Base-by-base conservation (phyloP, 768 basidiomycete genomes). In the Tylopilus intermedius region DNA sequence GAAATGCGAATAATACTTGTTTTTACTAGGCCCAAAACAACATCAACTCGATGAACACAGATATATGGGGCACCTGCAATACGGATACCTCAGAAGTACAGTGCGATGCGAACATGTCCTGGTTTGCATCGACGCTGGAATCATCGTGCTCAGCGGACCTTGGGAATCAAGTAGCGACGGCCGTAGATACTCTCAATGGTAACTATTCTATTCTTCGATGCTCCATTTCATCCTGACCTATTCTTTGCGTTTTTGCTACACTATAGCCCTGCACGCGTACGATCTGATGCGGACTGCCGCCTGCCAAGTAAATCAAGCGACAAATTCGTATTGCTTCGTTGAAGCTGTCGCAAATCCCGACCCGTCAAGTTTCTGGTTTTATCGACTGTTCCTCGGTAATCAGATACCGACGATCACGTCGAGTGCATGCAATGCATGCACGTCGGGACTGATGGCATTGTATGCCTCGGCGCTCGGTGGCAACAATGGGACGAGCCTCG, bases 11-110 rank as follows among this genome's bases (percentile, higher is more conserved):
- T 50, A 8, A 62, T 15, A n/a, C 4, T 50, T 18, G 27, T 8
- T 26, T 49, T 47, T 48, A 14, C 21, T 32, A 90, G 87, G 82
- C 84, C 33, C 85, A 87, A 69, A 62, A 67, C 3, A 83, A 88
- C 67, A 62, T 81, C 38, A 78, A 80, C 1, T 64, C 76, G 33
- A 74, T 90, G 62, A 92, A 91, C 61, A 67, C 72, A 8, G 72
- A 90, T 46, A 62, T 92, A 7, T 89, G 88, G 84, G 88, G 87
- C 2, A 89, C 86, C 0, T 94, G 91, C 67, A 84, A 90, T 59
- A 87, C 88, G 6, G 69, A 64, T 14, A 61, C 68, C 1, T 62
- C 66, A 2, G 64, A 70, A 13, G 73, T 68, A 22, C 76, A 83
- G 54, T 94, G 90, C 59, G 58, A 69, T n/a, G 57, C 70, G 27